Base-by-base conservation (phyloP, 2,329 filamentous ascomycete species). In the Taxawa tesnikishii region DNA sequence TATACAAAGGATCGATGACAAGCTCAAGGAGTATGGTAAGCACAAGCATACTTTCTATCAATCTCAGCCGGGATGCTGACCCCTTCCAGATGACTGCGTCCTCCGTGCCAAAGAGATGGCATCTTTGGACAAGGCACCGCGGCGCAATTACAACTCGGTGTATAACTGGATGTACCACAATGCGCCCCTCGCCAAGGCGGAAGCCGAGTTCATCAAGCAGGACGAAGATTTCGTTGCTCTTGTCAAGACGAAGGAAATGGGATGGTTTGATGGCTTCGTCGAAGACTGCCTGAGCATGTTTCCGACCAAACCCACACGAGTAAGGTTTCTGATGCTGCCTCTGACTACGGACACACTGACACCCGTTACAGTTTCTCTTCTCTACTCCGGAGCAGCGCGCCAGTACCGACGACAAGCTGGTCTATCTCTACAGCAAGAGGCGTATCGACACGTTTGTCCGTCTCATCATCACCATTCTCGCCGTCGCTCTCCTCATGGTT, bases 401-500 rank as follows among this genome's bases (percentile, higher is more conserved):
- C 1, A 58, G 59, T 28, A 56, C 55, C 1, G 39, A 35, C 3
- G 51, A 58, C 33, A 36, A 46, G 4, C 32, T 48, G 18, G 43
- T 60, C 28, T 46, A 51, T 27, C 48, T 51, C 29, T 60, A 58
- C 44, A 49, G 47, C 33, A 44, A 48, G 12, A 38, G 46, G 1
- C 49, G 58, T 16, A 53, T 61, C 18, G 56, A 60, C 34, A 50
- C 46, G 12, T 46, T 60, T 17, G 51, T 58, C 34, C 56, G 56
- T 29, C 9, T 41, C 24, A 30, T 47, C 35, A 44, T 48, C 31
- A 40, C 42, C 24, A 28, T 43, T 26, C 34, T 48, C 2, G 43
- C 43, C 4, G 44, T 46, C 5, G 37, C 36, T 3, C 36, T 48
- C 10, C 41, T 47, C 15, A 32, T 40, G 15, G 37, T 40, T 5